A percentile compares a stretch with the other conserved stretches of the same genome.
These are phyloP conservation scores for Wickerhamiella lipophila DNA, from an alignment of 805 yeast species.

Conservation along the genomic window DNA sequence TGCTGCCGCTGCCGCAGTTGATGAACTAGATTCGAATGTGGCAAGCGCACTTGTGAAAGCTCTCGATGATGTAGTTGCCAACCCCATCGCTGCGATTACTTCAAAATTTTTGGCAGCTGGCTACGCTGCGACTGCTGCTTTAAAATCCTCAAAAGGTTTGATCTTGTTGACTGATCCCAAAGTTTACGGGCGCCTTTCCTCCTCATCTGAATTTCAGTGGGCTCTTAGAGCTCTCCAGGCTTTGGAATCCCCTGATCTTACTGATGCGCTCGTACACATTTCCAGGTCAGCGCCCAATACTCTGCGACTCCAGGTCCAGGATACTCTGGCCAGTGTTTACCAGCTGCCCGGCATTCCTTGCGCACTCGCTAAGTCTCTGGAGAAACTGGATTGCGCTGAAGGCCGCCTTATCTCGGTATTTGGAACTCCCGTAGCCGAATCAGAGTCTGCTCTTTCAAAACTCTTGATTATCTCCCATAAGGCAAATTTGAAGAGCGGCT, in stretches of 20 bases:
- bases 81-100: constrained; percentile 16
- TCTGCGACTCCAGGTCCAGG: not conserved
- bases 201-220: constrained; percentile 14
- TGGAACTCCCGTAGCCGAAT: constrained; percentile 3
- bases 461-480: constrained; percentile 38
- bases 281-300: not conserved
- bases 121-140: constrained; percentile 34
- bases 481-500: constrained; percentile 39
- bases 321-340: constrained; percentile 1
- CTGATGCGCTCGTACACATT: constrained; percentile 6
- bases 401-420: constrained; percentile 3
- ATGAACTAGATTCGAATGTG: constrained; percentile 22
- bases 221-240: constrained; percentile 12
- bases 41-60: constrained; percentile 14
- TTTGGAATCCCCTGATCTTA: not conserved
- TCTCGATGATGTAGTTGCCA: constrained; percentile 14
- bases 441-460: constrained; percentile 25
- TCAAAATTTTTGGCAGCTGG: constrained; percentile 37
- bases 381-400: constrained; percentile 1
- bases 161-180: constrained; percentile 15
- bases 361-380: constrained; percentile 1
- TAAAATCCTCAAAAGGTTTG: constrained; percentile 11
- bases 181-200: constrained; percentile 16
- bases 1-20: constrained; percentile 32
- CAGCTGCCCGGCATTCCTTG: not conserved